phyloP scores from a whole-genome alignment of 139 green algal species.

The Chlamydomonas schloesseri region DNA sequence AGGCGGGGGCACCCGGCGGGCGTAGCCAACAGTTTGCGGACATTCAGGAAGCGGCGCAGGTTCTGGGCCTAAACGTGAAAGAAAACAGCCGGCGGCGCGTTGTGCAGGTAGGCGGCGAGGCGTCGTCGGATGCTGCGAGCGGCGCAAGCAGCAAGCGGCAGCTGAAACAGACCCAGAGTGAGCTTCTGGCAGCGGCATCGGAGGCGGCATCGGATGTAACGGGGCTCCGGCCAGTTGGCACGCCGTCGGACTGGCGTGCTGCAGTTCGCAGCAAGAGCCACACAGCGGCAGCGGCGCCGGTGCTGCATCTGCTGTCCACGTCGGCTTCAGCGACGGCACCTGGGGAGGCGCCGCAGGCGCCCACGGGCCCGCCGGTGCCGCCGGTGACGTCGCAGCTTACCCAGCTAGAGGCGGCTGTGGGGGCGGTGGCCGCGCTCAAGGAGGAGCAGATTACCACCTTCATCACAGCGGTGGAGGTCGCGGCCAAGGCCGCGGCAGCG shows the following conservation, averaged over 20 bases:
- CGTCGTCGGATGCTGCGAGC: neutral
- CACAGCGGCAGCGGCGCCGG: neutral
- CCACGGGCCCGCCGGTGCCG: neutral
- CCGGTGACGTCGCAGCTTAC: neutral
- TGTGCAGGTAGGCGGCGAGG: neutral
- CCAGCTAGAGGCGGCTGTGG: neutral
- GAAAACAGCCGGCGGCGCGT: neutral
- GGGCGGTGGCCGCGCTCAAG: neutral
- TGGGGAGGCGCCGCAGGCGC: neutral
- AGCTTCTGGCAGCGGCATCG: neutral
- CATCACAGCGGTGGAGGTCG: neutral
- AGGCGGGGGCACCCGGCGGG: no score
- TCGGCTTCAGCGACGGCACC: neutral
- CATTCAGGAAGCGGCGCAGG: neutral
- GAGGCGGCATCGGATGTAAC: neutral
- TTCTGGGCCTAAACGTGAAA: neutral
- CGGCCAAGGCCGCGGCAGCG: neutral
- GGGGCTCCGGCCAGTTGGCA: neutral
- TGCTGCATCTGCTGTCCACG: no score
- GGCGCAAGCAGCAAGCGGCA: neutral
- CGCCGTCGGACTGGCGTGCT: neutral
- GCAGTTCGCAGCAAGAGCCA: neutral
- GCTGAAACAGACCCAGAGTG: no score
- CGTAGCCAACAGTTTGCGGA: neutral
- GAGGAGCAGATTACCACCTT: slow-evolving; percentile 10